These are phyloP conservation scores for Cytospora schulzeri DNA, from an alignment of 2,329 filamentous ascomycete species.

Conservation along the genomic window DNA sequence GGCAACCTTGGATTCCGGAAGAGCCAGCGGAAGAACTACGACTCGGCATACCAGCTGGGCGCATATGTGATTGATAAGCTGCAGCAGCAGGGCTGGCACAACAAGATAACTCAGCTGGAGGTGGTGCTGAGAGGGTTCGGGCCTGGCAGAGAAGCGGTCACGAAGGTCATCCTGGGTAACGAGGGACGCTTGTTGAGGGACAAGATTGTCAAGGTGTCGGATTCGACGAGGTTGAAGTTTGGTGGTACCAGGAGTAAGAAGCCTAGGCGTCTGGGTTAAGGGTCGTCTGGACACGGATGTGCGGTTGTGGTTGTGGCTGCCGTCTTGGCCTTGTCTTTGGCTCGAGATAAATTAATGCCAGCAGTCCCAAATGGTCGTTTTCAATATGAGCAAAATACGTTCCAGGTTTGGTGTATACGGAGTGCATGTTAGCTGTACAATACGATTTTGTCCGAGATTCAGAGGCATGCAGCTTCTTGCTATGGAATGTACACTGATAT, in stretches of 20 bases:
- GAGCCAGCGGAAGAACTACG: slow-evolving; percentile 76
- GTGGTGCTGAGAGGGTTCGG: slow-evolving; percentile 85
- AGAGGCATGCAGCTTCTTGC: background rate
- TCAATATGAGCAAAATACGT: background rate
- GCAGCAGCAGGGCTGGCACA: slow-evolving; percentile 76
- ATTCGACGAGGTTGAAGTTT: slow-evolving; percentile 91
- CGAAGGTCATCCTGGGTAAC: slow-evolving; percentile 83
- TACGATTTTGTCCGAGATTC: background rate
- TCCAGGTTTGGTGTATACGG: background rate
- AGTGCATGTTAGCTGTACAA: background rate
- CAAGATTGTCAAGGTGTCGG: slow-evolving; percentile 78
- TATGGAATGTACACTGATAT: background rate
- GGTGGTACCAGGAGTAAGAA: slow-evolving; percentile 86
- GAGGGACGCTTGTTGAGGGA: slow-evolving; percentile 77
- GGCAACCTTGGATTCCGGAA: slow-evolving; percentile 95
- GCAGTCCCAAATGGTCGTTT: background rate
- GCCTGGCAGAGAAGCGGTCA: slow-evolving; percentile 80
- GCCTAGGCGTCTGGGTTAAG: slow-evolving; percentile 75
- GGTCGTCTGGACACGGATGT: background rate
- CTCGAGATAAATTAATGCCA: background rate
- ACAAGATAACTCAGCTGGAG: slow-evolving; percentile 76
- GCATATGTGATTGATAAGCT: slow-evolving; percentile 83
- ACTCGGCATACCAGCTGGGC: slow-evolving; percentile 88
- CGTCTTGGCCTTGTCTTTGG: background rate
- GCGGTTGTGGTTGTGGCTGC: background rate